Conservation (phyloP, 495 filamentous ascomycete species). For the Corynascus novoguineensis region DNA sequence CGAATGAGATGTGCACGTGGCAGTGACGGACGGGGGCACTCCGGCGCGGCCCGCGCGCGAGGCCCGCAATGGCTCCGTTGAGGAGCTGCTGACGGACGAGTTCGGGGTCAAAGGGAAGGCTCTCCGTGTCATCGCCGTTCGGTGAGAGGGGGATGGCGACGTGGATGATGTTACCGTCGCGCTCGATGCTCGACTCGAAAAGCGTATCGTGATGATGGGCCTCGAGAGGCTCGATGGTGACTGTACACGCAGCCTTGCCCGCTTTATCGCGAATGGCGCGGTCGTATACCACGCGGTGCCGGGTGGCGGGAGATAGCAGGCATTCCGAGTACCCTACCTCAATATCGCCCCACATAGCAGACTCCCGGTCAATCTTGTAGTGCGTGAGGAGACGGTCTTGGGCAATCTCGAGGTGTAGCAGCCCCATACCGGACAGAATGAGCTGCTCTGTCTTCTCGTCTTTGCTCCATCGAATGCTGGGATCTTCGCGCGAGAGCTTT, state of each 20-base stretch:
- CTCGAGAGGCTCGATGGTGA: conserved; percentile 55
- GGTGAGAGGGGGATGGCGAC: conserved; percentile 40
- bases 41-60: conserved; percentile 76
- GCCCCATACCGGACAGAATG: conserved; percentile 91
- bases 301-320: conserved; percentile 47
- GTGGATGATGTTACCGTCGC: conserved; percentile 57
- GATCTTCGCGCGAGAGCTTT: conserved; percentile 83
- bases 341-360: conserved; percentile 81
- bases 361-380: conserved; percentile 65
- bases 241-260: conserved; percentile 71
- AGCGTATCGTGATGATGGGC: conserved; percentile 34
- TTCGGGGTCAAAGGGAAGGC: conserved; percentile 54
- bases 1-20: conserved; percentile 61
- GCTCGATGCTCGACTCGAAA: conserved; percentile 31
- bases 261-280: conserved; percentile 72
- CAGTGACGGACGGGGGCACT: conserved; percentile 68
- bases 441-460: conserved; percentile 93
- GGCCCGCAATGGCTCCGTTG: conserved; percentile 76
- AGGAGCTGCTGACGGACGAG: conserved; percentile 59
- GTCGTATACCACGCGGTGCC: conserved; percentile 62
- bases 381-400: conserved; percentile 80
- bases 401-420: conserved; percentile 95
- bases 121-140: conserved; percentile 21
- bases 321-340: conserved; percentile 93
- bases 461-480: conserved; percentile 75